These are phyloP conservation scores for Neurospora tetrasperma DNA, from an alignment of 495 filamentous ascomycete species.

Conservation along the genomic window DNA sequence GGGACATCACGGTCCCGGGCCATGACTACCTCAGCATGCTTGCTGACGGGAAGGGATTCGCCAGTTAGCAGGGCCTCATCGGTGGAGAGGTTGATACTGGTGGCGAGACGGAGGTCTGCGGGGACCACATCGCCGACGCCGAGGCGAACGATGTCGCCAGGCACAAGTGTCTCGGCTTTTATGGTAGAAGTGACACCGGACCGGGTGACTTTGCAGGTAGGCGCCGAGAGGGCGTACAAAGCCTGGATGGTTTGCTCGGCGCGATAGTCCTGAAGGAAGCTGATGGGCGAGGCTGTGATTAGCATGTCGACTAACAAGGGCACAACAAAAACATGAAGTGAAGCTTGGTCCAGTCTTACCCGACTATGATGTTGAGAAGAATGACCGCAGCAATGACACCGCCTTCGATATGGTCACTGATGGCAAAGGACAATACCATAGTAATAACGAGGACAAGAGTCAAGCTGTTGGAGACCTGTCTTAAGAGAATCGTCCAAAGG, in stretches of 20 bases:
- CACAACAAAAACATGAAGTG: background rate
- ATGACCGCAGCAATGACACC: slow-evolving; percentile 77
- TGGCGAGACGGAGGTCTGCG: slow-evolving; percentile 63
- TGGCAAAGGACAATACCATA: slow-evolving; percentile 73
- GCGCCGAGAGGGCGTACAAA: slow-evolving; percentile 64
- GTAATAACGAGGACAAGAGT: slow-evolving; percentile 60
- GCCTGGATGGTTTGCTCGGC: slow-evolving; percentile 86
- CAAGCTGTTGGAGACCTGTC: slow-evolving; percentile 45
- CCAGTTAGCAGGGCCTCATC: slow-evolving; percentile 46
- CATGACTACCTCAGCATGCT: slow-evolving; percentile 21
- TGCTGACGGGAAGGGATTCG: slow-evolving; percentile 48
- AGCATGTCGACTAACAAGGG: background rate
- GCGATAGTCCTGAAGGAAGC: slow-evolving; percentile 74
- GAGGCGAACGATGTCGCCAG: slow-evolving; percentile 67
- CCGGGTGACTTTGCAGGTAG: slow-evolving; percentile 65
- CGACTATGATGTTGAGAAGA: slow-evolving; percentile 64
- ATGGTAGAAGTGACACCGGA: slow-evolving; percentile 53
- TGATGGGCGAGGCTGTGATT: background rate
- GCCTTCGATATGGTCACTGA: slow-evolving; percentile 74
- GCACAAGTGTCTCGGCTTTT: slow-evolving; percentile 55
- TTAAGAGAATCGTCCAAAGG: slow-evolving; percentile 44
- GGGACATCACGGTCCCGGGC: slow-evolving; percentile 36
- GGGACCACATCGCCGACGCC: slow-evolving; percentile 77
- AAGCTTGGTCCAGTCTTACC: slow-evolving; percentile 13
- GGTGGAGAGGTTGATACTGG: slow-evolving; percentile 58